Conservation (phyloP, 805 yeast genomes). For the Hanseniaspora clermontiae region DNA sequence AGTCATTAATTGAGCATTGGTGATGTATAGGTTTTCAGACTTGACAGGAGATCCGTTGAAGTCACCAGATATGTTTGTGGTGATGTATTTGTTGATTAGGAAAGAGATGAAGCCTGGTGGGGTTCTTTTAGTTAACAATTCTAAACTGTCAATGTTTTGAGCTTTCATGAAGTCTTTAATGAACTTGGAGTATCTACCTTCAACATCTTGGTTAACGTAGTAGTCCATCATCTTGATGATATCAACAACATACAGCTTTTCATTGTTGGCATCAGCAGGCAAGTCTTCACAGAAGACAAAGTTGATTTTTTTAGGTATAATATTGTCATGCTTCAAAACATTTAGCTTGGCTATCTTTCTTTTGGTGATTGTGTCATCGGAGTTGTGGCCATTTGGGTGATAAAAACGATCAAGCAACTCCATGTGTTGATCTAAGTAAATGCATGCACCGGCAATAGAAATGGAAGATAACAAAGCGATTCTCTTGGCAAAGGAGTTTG, state of each 20-base stretch:
- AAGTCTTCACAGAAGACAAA: neutral
- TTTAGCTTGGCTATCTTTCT: constrained; percentile 4
- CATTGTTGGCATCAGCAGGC: constrained; percentile 15
- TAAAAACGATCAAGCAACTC: neutral
- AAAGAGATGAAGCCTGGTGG: constrained; percentile 30
- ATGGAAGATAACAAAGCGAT: neutral
- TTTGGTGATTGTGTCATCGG: neutral
- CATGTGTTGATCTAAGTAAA: constrained; percentile 7
- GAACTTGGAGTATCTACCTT: constrained; percentile 40
- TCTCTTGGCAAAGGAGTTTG: neutral
- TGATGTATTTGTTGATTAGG: constrained; percentile 26
- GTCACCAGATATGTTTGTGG: constrained; percentile 11
- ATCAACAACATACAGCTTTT: constrained; percentile 30
- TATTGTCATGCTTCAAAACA: neutral
- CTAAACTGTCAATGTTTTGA: constrained; percentile 22
- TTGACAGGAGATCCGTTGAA: constrained; percentile 22
- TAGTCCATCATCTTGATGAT: constrained; percentile 41
- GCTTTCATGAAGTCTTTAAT: constrained; percentile 33
- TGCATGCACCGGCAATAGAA: neutral
- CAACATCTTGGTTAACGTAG: constrained; percentile 33
- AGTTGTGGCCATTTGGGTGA: neutral
- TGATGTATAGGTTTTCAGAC: constrained; percentile 35
- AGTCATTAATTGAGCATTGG: constrained; percentile 3
- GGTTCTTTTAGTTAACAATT: constrained; percentile 17
- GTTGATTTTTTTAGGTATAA: constrained; percentile 1